These are phyloP conservation scores for Wallacemonas sp. DNA, from an alignment of 208 protist genomes.

Conservation along the genomic window DNA sequence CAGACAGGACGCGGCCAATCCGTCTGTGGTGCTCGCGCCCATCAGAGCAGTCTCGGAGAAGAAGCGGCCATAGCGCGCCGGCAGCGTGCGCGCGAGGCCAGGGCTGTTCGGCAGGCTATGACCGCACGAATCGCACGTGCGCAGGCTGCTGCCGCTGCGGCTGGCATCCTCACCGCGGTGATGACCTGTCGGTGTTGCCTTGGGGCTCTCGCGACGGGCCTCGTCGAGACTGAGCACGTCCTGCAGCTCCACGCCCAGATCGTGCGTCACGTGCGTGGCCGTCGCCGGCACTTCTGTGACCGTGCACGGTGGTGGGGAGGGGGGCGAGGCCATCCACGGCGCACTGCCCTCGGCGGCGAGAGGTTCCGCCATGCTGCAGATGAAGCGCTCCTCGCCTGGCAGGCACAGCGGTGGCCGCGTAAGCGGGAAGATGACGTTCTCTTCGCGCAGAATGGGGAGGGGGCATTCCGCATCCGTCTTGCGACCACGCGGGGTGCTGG, in stretches of 20 bases:
- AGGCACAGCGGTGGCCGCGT: not conserved
- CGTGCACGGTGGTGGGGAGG: too few species aligned
- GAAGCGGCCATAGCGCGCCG: conserved; percentile 2
- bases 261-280: too few species aligned
- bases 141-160: not conserved
- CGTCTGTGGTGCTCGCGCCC: not conserved
- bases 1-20: not conserved
- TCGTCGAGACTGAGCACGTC: too few species aligned
- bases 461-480: not conserved
- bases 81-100: conserved; percentile 11
- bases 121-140: not conserved
- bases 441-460: conserved; percentile 5
- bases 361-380: too few species aligned
- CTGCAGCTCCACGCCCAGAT: too few species aligned
- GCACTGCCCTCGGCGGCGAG: too few species aligned
- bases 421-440: conserved; percentile 2
- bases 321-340: too few species aligned
- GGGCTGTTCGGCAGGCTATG: conserved; percentile 1
- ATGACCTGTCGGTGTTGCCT: too few species aligned
- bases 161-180: not conserved
- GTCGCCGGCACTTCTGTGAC: too few species aligned
- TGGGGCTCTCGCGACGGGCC: too few species aligned
- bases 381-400: conserved; percentile 15
- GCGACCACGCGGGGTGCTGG: not conserved
- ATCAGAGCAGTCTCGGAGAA: not conserved